Conservation (phyloP, 306 rosid genomes). For the Quillaja saponaria region DNA sequence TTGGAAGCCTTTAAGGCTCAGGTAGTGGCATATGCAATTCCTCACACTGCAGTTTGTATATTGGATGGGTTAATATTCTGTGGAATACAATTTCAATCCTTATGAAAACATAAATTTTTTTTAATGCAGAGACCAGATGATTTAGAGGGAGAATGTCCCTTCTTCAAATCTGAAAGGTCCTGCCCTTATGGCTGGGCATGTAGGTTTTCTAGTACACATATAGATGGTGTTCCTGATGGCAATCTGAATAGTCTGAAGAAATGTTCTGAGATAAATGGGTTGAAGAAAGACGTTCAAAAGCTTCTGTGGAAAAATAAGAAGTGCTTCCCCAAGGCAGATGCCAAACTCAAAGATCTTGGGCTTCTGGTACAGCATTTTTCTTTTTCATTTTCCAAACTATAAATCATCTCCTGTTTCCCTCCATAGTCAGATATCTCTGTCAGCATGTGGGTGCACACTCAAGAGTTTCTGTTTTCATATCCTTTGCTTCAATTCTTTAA, state of each 20-base stretch:
- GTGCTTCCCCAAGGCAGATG: constrained; percentile 74
- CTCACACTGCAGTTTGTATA: neutral
- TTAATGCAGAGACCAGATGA: constrained; percentile 71
- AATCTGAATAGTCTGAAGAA: constrained; percentile 36
- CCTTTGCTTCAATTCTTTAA: no score
- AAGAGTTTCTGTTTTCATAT: no score
- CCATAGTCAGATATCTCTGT: no score
- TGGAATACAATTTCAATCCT: constrained; percentile 1
- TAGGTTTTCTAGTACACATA: constrained; percentile 73
- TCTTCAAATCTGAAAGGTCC: constrained; percentile 42
- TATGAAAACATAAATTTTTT: constrained; percentile 6
- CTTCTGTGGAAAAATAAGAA: constrained; percentile 91
- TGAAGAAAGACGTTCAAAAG: constrained; percentile 77
- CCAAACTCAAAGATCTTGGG: constrained; percentile 71
- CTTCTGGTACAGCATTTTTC: constrained; percentile 50
- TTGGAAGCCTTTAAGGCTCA: constrained; percentile 69
- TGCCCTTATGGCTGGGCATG: constrained; percentile 84
- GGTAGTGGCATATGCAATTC: constrained; percentile 42
- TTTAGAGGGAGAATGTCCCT: constrained; percentile 84
- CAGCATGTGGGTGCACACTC: no score
- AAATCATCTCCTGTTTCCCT: no score
- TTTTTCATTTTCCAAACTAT: neutral
- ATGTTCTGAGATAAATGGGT: constrained; percentile 67
- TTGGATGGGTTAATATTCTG: neutral
- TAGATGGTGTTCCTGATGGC: constrained; percentile 38